Percentiles rank a stretch among this genome's conserved stretches.
Conservation (phyloP, 805 yeast species). For the Komagataella mondaviorum region DNA sequence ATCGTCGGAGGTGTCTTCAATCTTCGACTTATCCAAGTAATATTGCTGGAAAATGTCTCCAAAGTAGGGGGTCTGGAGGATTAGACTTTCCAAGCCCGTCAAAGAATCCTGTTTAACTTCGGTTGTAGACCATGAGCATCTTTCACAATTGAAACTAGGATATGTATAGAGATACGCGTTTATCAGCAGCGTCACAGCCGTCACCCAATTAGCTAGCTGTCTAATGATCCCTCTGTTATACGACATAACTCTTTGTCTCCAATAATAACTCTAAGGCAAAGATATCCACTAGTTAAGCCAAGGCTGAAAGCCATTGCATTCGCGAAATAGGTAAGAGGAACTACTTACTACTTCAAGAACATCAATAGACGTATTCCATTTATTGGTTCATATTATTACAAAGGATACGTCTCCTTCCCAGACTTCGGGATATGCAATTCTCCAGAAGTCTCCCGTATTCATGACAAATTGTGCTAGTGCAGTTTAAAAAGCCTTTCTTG, state of each 20-base stretch:
- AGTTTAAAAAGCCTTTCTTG: conserved; percentile 18
- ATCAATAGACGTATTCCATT: not conserved
- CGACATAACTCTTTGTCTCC: not conserved
- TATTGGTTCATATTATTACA: conserved; percentile 33
- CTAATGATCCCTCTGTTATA: not conserved
- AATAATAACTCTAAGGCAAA: too few relatives aligned
- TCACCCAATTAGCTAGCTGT: not conserved
- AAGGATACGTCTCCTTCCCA: conserved; percentile 31
- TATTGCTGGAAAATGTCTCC: conserved; percentile 19
- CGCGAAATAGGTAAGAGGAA: not conserved
- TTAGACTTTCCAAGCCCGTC: conserved; percentile 7
- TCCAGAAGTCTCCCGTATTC: conserved; percentile 36
- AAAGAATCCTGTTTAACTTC: conserved; percentile 6
- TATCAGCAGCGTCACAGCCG: conserved; percentile 8
- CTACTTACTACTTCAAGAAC: not conserved
- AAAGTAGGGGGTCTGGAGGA: conserved; percentile 15
- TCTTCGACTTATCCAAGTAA: conserved; percentile 13
- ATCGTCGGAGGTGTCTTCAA: conserved; percentile 17
- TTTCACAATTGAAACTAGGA: conserved; percentile 42
- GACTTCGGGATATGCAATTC: conserved; percentile 36
- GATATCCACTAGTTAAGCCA: not conserved
- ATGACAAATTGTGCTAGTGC: conserved; percentile 41
- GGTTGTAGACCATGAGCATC: conserved; percentile 48
- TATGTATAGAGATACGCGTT: conserved; percentile 64
- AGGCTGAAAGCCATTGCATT: not conserved